Evolutionary conservation across 2,329 filamentous ascomycete species (phyloP), one percentile per base, ranked within the genome.

Genomic region (Arthrobotrys entomopaga): DNA sequence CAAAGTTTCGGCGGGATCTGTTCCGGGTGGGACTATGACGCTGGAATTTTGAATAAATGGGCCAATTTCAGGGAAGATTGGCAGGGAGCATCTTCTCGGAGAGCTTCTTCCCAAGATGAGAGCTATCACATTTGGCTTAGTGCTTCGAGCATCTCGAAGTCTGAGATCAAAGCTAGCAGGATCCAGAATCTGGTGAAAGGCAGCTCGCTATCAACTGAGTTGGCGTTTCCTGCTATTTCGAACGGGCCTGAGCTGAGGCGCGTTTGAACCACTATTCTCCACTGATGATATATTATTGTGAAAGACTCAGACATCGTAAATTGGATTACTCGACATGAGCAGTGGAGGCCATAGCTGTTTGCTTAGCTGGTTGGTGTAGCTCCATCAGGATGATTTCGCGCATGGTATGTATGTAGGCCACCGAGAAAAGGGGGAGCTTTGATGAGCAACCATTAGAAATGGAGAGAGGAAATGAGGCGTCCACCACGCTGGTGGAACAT

Each of bases 11-110:
- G 60, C 67, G 60, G 67, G 67, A 73, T 34, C 60, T 73, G 67
- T 73, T 73, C 67, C 67, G 67, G 48, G 60, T 73, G 67, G 67
- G 56, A 61, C 67, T 49, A 59, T 61, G 49, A 60, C 57, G 61
- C 53, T 20, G 38, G 20, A 48, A 42, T 54, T 52, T 46, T 49
- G 59, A 71, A 46, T 26, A 50, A 58, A 50, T 60, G 48, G 54
- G 60, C 54, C 20, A 24, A 48, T 50, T 57, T 46, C 26, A 40
- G 54, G 46, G 54, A 65, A 59, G 59, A 60, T 65, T 52, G 46
- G 56, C 67, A 65, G 56, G 67, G 67, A 72, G 67, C 48, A 65
- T 60, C 61, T 38, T 56, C 60, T 60, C 34, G 49, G 29, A 54
- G 53, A 24, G 34, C 49, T 65, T 65, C 49, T 65, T 65, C 49